These are phyloP conservation scores for Flaveria sonorensis DNA, from an alignment of 129 eudicot species.

Conservation along the genomic window DNA sequence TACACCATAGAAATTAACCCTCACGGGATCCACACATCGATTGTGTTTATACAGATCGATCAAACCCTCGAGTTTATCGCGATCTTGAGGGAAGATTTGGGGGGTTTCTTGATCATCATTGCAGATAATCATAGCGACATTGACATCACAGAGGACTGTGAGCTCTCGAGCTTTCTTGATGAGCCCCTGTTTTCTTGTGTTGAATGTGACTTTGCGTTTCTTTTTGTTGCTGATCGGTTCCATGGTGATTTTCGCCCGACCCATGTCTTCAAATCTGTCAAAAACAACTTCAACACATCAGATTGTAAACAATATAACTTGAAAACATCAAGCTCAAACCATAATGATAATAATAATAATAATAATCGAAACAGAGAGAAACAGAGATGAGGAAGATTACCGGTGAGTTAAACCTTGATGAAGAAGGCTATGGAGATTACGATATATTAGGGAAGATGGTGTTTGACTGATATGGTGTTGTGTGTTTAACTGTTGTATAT, in stretches of 20 bases:
- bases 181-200: neutral
- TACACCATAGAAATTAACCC: neutral
- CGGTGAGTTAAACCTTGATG: neutral
- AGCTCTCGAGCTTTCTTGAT: conserved; percentile 11
- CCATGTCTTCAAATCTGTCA: neutral
- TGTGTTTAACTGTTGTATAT: neutral
- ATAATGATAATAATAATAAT: neutral
- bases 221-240: neutral
- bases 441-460: neutral
- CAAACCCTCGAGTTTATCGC: neutral
- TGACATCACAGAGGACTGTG: conserved; percentile 15
- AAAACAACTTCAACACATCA: neutral
- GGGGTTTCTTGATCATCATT: conserved; percentile 3
- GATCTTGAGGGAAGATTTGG: neutral
- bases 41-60: neutral
- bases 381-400: neutral
- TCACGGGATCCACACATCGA: neutral
- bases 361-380: neutral
- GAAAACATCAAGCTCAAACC: neutral
- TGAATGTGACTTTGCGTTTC: conserved; percentile 7
- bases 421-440: neutral
- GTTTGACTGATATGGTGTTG: neutral
- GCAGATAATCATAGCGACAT: conserved; percentile 3
- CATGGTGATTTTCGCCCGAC: conserved; percentile 1
- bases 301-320: neutral